Conservation (phyloP, 805 yeast species). For the Cyberlindnera veronae region DNA sequence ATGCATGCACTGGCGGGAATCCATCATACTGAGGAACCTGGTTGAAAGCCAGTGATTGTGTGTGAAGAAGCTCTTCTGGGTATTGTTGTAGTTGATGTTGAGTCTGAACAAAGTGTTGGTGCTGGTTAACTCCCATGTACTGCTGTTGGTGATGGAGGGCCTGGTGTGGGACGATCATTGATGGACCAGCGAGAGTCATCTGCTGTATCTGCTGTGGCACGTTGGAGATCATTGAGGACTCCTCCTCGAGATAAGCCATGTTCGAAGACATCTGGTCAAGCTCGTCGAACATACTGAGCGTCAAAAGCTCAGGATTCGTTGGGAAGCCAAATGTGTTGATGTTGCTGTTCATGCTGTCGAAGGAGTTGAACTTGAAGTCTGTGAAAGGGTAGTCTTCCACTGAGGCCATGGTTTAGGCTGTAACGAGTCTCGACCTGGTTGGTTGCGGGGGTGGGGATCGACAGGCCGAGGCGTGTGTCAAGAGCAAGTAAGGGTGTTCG, state of each 20-base stretch:
- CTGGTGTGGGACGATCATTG: conserved; percentile 3
- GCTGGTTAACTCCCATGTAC: background rate
- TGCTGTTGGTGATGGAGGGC: background rate
- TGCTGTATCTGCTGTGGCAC: background rate
- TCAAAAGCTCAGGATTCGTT: background rate
- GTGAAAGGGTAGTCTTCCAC: conserved; percentile 13
- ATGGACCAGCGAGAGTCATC: conserved; percentile 1
- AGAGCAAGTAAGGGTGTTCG: too few species aligned
- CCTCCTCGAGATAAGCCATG: conserved; percentile 13
- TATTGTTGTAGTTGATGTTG: conserved; percentile 1
- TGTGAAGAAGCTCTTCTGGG: background rate
- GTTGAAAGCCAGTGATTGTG: background rate
- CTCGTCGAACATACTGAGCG: conserved; percentile 8
- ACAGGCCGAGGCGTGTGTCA: too few species aligned
- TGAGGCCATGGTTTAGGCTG: conserved; percentile 7
- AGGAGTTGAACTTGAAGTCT: conserved; percentile 5
- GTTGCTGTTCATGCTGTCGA: conserved; percentile 1
- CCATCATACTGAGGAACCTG: conserved; percentile 9
- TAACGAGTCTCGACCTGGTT: background rate
- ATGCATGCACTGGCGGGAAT: conserved; percentile 23
- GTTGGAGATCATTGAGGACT: background rate
- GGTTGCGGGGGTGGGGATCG: too few species aligned
- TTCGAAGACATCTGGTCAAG: conserved; percentile 9
- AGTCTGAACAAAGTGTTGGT: conserved; percentile 1
- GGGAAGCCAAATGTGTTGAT: conserved; percentile 3